A percentile compares a stretch with the other conserved stretches of the same genome.
Conservation (phyloP, 768 basidiomycete species). For the Rubroboletus satanas region DNA sequence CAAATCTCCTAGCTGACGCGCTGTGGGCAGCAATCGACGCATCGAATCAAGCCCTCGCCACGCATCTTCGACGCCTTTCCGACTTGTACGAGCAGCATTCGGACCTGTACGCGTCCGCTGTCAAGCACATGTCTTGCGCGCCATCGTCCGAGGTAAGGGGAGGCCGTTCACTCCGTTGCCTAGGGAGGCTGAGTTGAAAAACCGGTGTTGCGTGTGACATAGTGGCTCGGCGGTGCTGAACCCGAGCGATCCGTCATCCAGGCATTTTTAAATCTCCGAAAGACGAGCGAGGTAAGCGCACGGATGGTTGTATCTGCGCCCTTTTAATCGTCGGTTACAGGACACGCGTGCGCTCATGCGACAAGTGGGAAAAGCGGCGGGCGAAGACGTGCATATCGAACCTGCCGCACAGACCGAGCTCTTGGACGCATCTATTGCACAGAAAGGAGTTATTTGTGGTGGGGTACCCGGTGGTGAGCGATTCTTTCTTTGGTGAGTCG, state of each 20-base stretch:
- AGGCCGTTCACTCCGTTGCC: not conserved
- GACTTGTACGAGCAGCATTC: conserved; percentile 46
- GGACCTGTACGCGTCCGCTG: conserved; percentile 48
- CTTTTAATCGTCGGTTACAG: conserved; percentile 36
- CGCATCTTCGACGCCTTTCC: conserved; percentile 49
- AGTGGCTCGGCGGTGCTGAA: conserved; percentile 43
- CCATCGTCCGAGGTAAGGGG: conserved; percentile 52
- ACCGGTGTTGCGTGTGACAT: not conserved
- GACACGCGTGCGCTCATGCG: conserved; percentile 77
- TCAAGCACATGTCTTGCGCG: conserved; percentile 60
- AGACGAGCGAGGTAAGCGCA: conserved; percentile 50
- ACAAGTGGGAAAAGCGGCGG: conserved; percentile 69
- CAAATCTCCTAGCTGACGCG: conserved; percentile 43
- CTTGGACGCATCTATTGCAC: conserved; percentile 69
- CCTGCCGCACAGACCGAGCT: conserved; percentile 82
- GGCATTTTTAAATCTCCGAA: conserved; percentile 56
- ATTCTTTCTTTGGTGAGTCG: not conserved
- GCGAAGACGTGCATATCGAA: conserved; percentile 76
- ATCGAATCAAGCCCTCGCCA: conserved; percentile 57
- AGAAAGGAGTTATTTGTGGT: conserved; percentile 86
- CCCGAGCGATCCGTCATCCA: conserved; percentile 38
- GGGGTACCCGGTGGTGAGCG: conserved; percentile 92
- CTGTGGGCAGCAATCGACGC: conserved; percentile 65
- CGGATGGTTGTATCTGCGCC: not conserved
- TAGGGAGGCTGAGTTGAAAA: not conserved